phyloP scores from a whole-genome alignment of 169 alveolate genomes.

The Plasmodium vinckei region DNA sequence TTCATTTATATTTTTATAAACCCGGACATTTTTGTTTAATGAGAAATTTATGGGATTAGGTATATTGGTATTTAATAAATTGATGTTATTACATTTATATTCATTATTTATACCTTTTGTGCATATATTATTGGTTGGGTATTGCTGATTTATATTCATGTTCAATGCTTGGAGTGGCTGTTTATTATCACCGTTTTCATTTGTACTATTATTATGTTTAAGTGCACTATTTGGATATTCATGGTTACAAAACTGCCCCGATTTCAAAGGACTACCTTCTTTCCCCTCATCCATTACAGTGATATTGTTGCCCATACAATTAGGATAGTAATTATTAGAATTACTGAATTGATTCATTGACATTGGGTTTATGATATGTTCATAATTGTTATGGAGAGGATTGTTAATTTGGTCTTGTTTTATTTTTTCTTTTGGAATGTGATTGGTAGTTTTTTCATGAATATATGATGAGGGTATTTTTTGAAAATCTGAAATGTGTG shows the following conservation, averaged over 20 bases:
- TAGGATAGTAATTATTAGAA: too few species aligned
- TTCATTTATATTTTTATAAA: conserved; percentile 73
- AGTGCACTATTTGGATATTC: too few species aligned
- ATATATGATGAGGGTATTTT: background rate
- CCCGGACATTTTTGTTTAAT: conserved; percentile 54
- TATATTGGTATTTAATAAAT: conserved; percentile 6
- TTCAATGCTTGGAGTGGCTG: background rate
- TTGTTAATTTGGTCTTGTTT: background rate
- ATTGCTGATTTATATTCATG: conserved; percentile 10
- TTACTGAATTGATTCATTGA: too few species aligned
- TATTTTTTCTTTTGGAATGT: background rate
- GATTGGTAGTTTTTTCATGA: background rate
- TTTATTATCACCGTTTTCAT: conserved; percentile 6
- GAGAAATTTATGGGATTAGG: conserved; percentile 10
- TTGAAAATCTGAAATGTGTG: background rate
- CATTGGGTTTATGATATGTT: background rate
- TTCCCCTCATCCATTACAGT: too few species aligned
- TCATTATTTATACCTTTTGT: conserved; percentile 5
- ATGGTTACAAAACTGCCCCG: too few species aligned
- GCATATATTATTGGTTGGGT: conserved; percentile 19
- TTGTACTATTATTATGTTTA: background rate
- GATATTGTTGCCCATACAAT: too few species aligned
- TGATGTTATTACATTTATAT: conserved; percentile 2
- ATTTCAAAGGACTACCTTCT: too few species aligned
- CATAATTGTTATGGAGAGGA: background rate